These are phyloP conservation scores for Vairimorpha necatrix DNA, from an alignment of 371 early-diverging fungal genomes.

Conservation along the genomic window DNA sequence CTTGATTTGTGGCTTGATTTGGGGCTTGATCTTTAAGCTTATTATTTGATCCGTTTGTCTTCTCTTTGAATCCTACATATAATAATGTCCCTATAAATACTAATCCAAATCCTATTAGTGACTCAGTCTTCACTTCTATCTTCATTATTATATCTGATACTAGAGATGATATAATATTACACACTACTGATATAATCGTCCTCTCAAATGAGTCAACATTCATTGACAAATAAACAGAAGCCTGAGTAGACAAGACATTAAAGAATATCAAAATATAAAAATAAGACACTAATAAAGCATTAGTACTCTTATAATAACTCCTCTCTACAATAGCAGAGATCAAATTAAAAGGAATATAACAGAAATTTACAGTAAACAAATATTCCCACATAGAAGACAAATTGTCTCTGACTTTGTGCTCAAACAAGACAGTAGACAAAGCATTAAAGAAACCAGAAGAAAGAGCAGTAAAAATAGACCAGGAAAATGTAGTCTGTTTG, in stretches of 20 bases:
- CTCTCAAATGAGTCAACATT: constrained; percentile 6
- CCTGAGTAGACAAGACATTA: background rate
- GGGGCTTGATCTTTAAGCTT: too few relatives aligned
- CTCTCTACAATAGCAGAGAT: background rate
- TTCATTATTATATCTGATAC: background rate
- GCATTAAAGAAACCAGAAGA: constrained; percentile 12
- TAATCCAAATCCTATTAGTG: background rate
- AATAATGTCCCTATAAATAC: background rate
- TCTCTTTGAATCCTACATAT: background rate
- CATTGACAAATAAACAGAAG: background rate
- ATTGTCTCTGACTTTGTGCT: background rate
- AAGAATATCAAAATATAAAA: constrained; percentile 7
- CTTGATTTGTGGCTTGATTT: too few relatives aligned
- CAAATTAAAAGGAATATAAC: constrained; percentile 15
- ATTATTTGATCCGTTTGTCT: too few relatives aligned
- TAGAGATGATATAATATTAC: background rate
- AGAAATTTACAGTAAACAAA: constrained; percentile 17
- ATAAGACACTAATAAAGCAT: background rate
- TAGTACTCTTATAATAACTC: background rate
- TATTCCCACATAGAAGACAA: background rate
- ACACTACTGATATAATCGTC: background rate
- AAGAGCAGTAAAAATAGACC: background rate
- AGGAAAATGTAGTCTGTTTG: background rate
- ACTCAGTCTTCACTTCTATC: background rate
- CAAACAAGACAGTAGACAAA: constrained; percentile 3